A percentile compares a stretch with the other conserved stretches of the same genome.
Conservation (phyloP, 768 basidiomycete species). For the Mycena floridula region DNA sequence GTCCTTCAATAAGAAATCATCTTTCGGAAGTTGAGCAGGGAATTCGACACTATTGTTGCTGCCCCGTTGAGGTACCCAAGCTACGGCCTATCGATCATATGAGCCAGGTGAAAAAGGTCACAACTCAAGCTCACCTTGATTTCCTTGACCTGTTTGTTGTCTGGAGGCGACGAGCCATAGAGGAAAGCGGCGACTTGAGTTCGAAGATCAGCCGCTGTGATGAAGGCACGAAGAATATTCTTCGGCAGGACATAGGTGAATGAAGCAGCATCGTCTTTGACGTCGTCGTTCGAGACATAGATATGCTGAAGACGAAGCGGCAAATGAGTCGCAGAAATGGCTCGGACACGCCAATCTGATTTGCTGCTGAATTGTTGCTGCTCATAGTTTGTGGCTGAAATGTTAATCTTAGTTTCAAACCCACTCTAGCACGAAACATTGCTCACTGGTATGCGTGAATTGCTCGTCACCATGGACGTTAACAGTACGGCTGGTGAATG, state of each 20-base stretch:
- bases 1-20: constrained; percentile 92
- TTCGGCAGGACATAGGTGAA: constrained; percentile 97
- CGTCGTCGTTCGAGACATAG: constrained; percentile 98
- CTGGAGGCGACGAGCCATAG: constrained; percentile 88
- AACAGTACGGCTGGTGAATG: constrained; percentile 69
- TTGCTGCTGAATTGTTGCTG: constrained; percentile 99
- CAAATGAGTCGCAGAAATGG: constrained; percentile 95
- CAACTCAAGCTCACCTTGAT: constrained; percentile 59
- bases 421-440: constrained; percentile 1
- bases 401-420: neutral
- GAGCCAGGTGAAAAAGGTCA: constrained; percentile 2
- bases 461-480: constrained; percentile 90
- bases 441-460: constrained; percentile 90
- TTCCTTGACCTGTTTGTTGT: constrained; percentile 98
- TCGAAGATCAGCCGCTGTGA: constrained; percentile 87
- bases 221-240: constrained; percentile 92
- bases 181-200: constrained; percentile 94
- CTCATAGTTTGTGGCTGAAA: constrained; percentile 87
- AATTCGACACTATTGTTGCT: constrained; percentile 93
- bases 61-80: constrained; percentile 97
- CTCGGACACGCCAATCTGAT: constrained; percentile 98
- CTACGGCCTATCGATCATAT: constrained; percentile 52
- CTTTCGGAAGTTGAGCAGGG: constrained; percentile 83
- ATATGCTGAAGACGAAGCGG: constrained; percentile 96
- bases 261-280: constrained; percentile 94